Evolutionary conservation across 257 asterid species (phyloP), one percentile per base, ranked within the genome.

Genomic region (Solanum etuberosum): DNA sequence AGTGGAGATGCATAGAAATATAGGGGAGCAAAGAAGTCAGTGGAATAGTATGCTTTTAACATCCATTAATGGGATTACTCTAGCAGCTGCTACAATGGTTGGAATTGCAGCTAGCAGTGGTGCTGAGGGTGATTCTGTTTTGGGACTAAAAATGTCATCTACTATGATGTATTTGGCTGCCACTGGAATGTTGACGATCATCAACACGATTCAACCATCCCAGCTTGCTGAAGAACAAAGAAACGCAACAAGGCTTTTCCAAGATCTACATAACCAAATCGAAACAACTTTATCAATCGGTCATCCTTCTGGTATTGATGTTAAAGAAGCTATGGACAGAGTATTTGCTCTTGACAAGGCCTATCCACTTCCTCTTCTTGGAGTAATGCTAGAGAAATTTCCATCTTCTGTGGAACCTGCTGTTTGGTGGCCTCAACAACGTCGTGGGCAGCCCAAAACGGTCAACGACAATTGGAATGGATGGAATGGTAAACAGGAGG

Each of bases 191-290:
- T 29, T 91, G 14, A 27, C 40, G 27, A 48, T 89, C 14, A 84
- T 90, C 70, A 92, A 90, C 61, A 88, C 91, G 43, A 91, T 94
- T 51, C 98, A 96, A 78, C 96, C 98, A 3, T 94, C 96, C 23
- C 98, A 96, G 83, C 92, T 96, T 0, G 96, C 93, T 1, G 98
- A 96, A 68, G 99, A 96, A 57, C 99, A 96, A n/a, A 61, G 98
- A 54, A 96, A 93, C 34, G 98, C 97, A 0, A 54, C 85, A 1
- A 91, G 98, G 89, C 86, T 94, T 48, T 94, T 96, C 89, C 88
- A 90, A 82, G 95, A 94, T 82, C 91, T 94, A 18, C 90, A 88
- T 7, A 90, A 86, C 32, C 94, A 93, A 54, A 91, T 96, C 6
- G 83, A 88, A 87, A 92, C 94, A 5, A 86, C 77, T 7, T 8